These are phyloP conservation scores for Jatropha podagrica DNA, from an alignment of 441 rosid genomes.

Conservation along the genomic window DNA sequence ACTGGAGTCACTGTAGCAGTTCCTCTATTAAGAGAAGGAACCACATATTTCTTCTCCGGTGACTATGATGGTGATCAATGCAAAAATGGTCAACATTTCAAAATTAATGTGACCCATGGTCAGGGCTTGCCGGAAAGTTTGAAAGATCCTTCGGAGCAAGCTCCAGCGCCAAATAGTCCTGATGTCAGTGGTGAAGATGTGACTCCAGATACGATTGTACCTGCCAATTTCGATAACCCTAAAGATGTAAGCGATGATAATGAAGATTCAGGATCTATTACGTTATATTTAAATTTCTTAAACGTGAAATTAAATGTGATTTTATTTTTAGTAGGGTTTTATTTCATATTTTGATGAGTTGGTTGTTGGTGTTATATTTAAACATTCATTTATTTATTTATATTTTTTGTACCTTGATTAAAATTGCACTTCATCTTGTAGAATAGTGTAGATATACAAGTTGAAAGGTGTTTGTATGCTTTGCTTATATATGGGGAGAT, in stretches of 20 bases:
- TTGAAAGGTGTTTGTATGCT: background rate
- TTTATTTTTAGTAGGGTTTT: constrained; percentile 23
- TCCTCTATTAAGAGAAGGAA: constrained; percentile 73
- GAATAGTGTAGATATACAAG: background rate
- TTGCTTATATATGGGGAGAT: background rate
- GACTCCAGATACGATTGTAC: constrained; percentile 76
- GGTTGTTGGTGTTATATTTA: background rate
- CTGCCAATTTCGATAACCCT: constrained; percentile 69
- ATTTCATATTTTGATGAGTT: constrained; percentile 15
- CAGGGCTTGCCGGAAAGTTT: constrained; percentile 65
- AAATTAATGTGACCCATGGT: constrained; percentile 70
- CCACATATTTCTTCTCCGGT: constrained; percentile 74
- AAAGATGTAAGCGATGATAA: constrained; percentile 27
- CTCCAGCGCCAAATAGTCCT: constrained; percentile 61
- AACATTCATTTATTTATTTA: constrained; percentile 9
- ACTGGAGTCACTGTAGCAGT: constrained; percentile 55
- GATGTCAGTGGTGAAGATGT: constrained; percentile 54
- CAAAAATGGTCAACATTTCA: constrained; percentile 60
- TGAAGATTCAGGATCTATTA: constrained; percentile 27
- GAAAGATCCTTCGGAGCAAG: constrained; percentile 44
- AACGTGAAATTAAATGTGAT: constrained; percentile 24
- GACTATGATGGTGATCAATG: constrained; percentile 94
- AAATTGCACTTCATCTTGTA: background rate
- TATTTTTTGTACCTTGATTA: background rate
- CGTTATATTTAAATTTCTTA: constrained; percentile 23